Evolutionary conservation across 768 basidiomycete species (phyloP).

Genomic region (Russula olivacea): DNA sequence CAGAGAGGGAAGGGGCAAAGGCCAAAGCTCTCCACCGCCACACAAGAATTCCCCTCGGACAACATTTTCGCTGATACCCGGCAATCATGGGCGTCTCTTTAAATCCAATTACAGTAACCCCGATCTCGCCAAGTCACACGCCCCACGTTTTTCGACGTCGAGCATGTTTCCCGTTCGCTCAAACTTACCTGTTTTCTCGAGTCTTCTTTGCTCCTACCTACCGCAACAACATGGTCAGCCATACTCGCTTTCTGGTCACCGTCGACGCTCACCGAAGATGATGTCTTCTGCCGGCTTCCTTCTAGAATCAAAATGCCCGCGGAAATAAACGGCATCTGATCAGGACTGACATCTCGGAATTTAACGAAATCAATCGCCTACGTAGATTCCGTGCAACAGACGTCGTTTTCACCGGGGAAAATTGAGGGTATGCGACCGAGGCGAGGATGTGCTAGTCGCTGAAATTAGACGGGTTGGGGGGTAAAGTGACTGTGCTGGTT

Average conservation of each 20-base stretch:
- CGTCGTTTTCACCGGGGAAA: not conserved
- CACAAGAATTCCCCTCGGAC: slow-evolving; percentile 9
- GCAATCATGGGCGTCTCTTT: slow-evolving; percentile 14
- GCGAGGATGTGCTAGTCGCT: slow-evolving; percentile 5
- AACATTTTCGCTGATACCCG: slow-evolving; percentile 18
- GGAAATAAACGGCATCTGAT: slow-evolving; percentile 15
- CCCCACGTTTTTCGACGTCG: slow-evolving; percentile 39
- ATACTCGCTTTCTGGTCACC: not conserved
- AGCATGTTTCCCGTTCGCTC: slow-evolving; percentile 29
- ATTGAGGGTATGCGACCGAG: not conserved
- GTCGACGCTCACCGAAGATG: slow-evolving; percentile 11
- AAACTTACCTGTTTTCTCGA: slow-evolving; percentile 16
- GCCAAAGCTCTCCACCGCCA: slow-evolving; percentile 1
- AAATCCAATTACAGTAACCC: slow-evolving; percentile 14
- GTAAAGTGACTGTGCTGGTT: slow-evolving; percentile 17
- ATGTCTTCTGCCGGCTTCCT: slow-evolving; percentile 11
- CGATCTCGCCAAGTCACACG: slow-evolving; percentile 31
- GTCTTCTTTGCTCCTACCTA: slow-evolving; percentile 5
- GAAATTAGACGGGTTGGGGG: slow-evolving; percentile 8
- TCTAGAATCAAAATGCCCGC: slow-evolving; percentile 14
- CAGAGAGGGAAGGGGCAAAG: not conserved
- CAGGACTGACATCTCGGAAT: slow-evolving; percentile 12
- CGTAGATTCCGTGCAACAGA: not conserved
- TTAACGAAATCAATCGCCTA: slow-evolving; percentile 2
- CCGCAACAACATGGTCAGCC: slow-evolving; percentile 2